Evolutionary conservation across 164 flowering plant species (phyloP), one percentile per base, ranked within the genome.

Genomic region (Vitis riparia): DNA sequence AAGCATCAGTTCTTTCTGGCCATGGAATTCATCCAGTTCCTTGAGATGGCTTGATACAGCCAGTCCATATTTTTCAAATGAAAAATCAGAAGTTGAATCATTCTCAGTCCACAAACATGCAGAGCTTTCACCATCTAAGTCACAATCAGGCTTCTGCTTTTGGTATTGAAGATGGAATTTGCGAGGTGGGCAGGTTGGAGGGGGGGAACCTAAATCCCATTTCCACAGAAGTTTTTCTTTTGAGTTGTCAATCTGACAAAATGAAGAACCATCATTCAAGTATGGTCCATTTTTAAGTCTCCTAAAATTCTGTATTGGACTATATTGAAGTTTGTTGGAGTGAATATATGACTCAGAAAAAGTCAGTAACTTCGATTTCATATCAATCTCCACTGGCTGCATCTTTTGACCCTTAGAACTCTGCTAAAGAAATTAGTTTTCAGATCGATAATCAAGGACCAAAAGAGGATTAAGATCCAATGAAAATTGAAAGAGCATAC

Each of bases 401-500:
- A 51, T 19, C 51, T 29, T 75, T 60, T 52, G 60, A 29, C 48
- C 27, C 50, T 48, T 27, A 58, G 69, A 56, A 65, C 15, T 50
- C 81, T 80, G 83, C 63, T 30, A 78, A 32, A 70, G 59, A 15
- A 73, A 67, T 51, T 65, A 29, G 16, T 7, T 65, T 55, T 23
- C 9, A 67, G 58, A 63, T 64, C 53, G 60, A 60, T 50, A 62
- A 67, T 1, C 9, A 48, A 65, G n/a, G 30, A 12, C 9, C 27
- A 65, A 68, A 16, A 51, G 29, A 29, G 44, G 14, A 53, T 10
- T n/a, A 8, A 7, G 44, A 11, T 8, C 9, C 47, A 53, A 65
- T 1, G 9, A 17, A 51, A 5, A n/a, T 5, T 11, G 55, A 70
- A 63, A 44, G 67, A 67, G 57, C 83, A 60, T 85, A 85, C 90